These are phyloP conservation scores for Amphicarpaea edgeworthii DNA, from an alignment of 306 rosid genomes.

Conservation along the genomic window DNA sequence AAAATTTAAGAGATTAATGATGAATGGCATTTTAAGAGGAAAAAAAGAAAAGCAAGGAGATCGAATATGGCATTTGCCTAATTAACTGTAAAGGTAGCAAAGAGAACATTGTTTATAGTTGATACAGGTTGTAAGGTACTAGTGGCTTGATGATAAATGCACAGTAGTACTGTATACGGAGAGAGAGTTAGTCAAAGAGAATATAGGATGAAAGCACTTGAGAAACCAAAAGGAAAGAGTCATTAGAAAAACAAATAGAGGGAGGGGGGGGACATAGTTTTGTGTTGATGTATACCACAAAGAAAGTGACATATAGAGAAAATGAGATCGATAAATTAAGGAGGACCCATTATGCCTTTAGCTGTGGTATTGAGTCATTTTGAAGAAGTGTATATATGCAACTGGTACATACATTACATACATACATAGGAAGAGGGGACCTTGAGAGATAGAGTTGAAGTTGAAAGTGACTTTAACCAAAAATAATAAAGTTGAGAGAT, in stretches of 20 bases:
- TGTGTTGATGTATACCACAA: constrained; percentile 54
- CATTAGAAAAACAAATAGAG: constrained; percentile 17
- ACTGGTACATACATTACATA: too few relatives aligned
- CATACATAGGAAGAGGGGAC: constrained; percentile 44
- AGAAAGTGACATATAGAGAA: constrained; percentile 56
- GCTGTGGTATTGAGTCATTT: constrained; percentile 46
- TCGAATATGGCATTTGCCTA: constrained; percentile 3
- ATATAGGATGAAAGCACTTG: constrained; percentile 53
- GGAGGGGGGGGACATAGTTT: constrained; percentile 43
- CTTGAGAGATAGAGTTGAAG: constrained; percentile 39
- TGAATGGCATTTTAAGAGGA: neutral
- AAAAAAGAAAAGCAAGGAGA: neutral
- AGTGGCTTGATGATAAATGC: constrained; percentile 31
- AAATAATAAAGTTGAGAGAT: constrained; percentile 32
- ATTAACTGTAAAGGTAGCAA: neutral
- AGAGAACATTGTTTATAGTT: constrained; percentile 37
- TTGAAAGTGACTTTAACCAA: constrained; percentile 41
- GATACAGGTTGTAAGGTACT: constrained; percentile 36
- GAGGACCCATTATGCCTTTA: constrained; percentile 65
- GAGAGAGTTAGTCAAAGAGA: constrained; percentile 44
- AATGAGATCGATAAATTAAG: constrained; percentile 51
- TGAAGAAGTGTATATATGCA: constrained; percentile 45
- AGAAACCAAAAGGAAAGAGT: constrained; percentile 36
- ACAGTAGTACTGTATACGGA: neutral
- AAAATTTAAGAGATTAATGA: neutral